Conservation (phyloP, 2,329 filamentous ascomycete species). For the Fusarium tuaranense region DNA sequence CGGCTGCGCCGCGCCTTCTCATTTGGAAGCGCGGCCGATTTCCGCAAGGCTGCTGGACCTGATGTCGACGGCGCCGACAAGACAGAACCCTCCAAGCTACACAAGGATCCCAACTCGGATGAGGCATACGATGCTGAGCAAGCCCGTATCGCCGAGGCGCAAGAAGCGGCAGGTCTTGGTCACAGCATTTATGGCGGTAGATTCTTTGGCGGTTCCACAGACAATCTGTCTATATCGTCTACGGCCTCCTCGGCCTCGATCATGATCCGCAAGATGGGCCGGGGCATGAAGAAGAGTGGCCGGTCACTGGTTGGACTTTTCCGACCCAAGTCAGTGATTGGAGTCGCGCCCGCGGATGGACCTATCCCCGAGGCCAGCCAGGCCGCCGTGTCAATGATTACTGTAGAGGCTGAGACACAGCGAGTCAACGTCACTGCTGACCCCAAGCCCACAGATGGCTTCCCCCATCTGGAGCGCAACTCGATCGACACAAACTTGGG, state of each 20-base stretch:
- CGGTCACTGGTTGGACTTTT: constrained; percentile 94
- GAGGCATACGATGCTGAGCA: constrained; percentile 88
- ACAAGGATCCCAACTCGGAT: constrained; percentile 71
- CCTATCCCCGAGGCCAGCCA: constrained; percentile 75
- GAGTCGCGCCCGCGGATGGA: constrained; percentile 78
- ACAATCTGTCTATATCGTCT: constrained; percentile 92
- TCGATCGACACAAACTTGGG: constrained; percentile 75
- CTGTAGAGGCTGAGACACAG: constrained; percentile 91
- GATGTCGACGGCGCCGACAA: constrained; percentile 58
- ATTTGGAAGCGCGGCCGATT: constrained; percentile 93
- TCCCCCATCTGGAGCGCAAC: constrained; percentile 86
- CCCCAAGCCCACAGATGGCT: constrained; percentile 75
- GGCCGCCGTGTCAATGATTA: constrained; percentile 94
- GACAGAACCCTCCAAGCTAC: constrained; percentile 64
- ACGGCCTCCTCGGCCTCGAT: constrained; percentile 91
- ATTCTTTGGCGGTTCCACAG: constrained; percentile 90
- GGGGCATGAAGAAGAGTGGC: constrained; percentile 95
- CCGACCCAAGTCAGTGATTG: constrained; percentile 91
- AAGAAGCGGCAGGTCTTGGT: constrained; percentile 92
- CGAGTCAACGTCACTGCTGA: constrained; percentile 81
- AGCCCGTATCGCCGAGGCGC: constrained; percentile 88
- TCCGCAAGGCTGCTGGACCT: constrained; percentile 79
- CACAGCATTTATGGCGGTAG: constrained; percentile 93
- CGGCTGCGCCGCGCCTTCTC: constrained; percentile 92
- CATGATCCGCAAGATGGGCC: constrained; percentile 98